Evolutionary conservation across 306 rosid genomes (phyloP), one percentile per base, ranked within the genome.

Genomic region (Sesbania bispinosa): DNA sequence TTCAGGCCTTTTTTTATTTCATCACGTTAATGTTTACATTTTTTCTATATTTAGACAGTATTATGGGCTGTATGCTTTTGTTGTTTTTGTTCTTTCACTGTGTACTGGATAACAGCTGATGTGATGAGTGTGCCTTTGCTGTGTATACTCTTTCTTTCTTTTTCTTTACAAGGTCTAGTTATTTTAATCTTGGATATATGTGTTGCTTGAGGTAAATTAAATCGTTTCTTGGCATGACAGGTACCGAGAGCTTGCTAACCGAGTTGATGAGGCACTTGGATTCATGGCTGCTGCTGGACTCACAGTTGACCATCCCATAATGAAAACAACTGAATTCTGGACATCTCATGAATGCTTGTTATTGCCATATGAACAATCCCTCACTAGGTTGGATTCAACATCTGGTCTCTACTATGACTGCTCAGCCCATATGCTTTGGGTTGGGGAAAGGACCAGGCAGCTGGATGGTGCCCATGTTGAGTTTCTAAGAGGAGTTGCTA

Each of bases 251-350:
- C 92, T 94, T 6, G 99, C 97, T 77, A 64, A 81, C 83, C 86
- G 99, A 35, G 99, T 94, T 11, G 99, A 94, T 51, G 99, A 94
- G 91, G 99, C 99, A 62, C 99, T 94, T 68, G 99, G 99, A 58
- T 94, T 94, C 84, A 94, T 94, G 99, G 86, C 91, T 63, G 99
- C 97, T 4, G 96, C 99, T 14, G 99, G 99, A 33, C 97, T 94
- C 74, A 94, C 99, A 0, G 87, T 86, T 55, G 99, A 89, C 69
- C 99, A 94, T 79, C 97, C 99, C 10, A 89, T 94, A 58, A 94
- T 94, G 97, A 90, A 81, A 51, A 88, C 99, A 69, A 94, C 99
- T 0, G 97, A 94, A 42, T 94, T 94, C 80, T 94, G 97, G 99
- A 94, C 99, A 19, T 94, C 99, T 24, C 99, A 94, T 43, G 99